These are phyloP conservation scores for Fragilaria radians DNA, from an alignment of 108 stramenopile species.

Conservation along the genomic window DNA sequence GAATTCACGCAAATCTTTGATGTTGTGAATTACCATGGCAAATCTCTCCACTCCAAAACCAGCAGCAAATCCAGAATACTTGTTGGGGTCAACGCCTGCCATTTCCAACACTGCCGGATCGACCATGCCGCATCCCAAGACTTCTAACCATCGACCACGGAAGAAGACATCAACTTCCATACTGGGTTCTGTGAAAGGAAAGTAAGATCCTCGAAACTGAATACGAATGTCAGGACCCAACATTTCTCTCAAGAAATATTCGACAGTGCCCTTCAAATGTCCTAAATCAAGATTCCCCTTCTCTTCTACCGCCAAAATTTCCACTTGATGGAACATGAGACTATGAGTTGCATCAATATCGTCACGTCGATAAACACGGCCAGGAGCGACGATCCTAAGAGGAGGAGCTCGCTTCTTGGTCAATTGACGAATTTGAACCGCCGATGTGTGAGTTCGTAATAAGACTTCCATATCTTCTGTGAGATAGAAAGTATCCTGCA, in stretches of 20 bases:
- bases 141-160: constrained; percentile 93
- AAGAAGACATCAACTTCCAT: constrained; percentile 91
- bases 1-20: constrained; percentile 94
- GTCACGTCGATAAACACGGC: constrained; percentile 93
- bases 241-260: constrained; percentile 52
- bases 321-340: constrained; percentile 96
- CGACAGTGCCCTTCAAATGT: constrained; percentile 61
- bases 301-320: constrained; percentile 54
- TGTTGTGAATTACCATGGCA: constrained; percentile 94
- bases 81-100: constrained; percentile 54
- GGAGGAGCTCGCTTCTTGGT: constrained; percentile 33
- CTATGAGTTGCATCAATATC: constrained; percentile 95
- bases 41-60: constrained; percentile 94
- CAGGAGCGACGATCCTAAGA: constrained; percentile 83
- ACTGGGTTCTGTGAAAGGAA: constrained; percentile 94
- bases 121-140: constrained; percentile 93
- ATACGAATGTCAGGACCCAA: constrained; percentile 70
- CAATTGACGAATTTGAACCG: constrained; percentile 88
- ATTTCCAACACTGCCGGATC: constrained; percentile 77
- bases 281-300: constrained; percentile 38
- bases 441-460: constrained; percentile 93
- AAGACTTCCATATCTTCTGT: constrained; percentile 52
- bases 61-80: constrained; percentile 87
- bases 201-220: constrained; percentile 82
- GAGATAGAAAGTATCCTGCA: constrained; percentile 92